Conservation (phyloP, 2,329 filamentous ascomycete species). For the Fusarium denticulatum region DNA sequence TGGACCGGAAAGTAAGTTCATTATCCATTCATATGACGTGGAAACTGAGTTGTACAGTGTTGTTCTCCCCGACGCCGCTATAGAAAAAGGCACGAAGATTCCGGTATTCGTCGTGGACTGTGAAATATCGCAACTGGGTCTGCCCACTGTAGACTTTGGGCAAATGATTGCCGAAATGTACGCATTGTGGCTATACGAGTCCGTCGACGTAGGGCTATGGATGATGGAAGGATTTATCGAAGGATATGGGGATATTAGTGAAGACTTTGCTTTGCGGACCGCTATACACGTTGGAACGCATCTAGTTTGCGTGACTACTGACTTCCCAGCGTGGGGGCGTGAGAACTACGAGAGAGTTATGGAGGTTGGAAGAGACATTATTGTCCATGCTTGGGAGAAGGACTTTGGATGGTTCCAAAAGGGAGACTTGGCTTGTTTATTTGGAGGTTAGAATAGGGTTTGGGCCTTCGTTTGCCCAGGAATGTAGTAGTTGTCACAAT, state of each 20-base stretch:
- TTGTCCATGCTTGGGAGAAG: neutral
- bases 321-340: neutral
- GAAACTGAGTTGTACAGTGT: neutral
- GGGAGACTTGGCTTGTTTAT: neutral
- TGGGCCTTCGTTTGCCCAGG: too few species aligned
- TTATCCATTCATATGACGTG: accelerated
- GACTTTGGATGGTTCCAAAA: neutral
- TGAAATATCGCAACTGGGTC: neutral
- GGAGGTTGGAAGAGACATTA: neutral
- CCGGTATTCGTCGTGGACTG: neutral
- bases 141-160: neutral
- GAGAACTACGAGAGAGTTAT: neutral
- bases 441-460: neutral
- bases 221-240: constrained; percentile 2
- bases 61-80: neutral
- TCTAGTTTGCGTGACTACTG: neutral
- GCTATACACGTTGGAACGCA: neutral
- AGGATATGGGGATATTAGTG: neutral
- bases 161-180: constrained; percentile 19
- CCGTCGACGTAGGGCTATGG: neutral
- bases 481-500: too few species aligned
- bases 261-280: neutral
- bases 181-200: constrained; percentile 7
- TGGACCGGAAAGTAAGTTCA: constrained; percentile 2
- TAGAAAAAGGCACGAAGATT: neutral